Evolutionary conservation across 2,329 filamentous ascomycete genomes (phyloP), one percentile per base, ranked within the genome.

Genomic region (Ophiostoma pallidulum): DNA sequence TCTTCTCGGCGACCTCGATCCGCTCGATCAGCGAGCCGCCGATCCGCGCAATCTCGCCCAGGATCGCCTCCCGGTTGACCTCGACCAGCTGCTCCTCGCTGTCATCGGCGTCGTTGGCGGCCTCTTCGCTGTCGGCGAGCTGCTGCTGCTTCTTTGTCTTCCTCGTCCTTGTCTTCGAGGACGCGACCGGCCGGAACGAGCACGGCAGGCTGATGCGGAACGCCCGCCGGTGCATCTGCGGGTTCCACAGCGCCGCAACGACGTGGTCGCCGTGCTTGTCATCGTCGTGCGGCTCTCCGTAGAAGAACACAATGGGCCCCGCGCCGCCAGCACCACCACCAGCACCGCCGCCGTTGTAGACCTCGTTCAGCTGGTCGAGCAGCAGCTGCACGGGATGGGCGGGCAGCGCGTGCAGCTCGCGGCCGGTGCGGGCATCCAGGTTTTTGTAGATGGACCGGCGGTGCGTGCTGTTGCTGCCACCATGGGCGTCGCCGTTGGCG

Each of bases 291-390:
- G 71, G 62, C 4, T 67, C 71, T 28, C 88, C 82, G 53, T 81
- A 75, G 70, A 97, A 96, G 64, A 96, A 87, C 2, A 96, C 68
- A 29, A 94, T 68, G 3, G 54, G 78, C 76, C 31, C 81, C 75
- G 29, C 41, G 35, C 48, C 38, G 31, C 39, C 45, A 28, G 32
- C 35, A 22, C 31, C 41, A n/a, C 36, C 33, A 16, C 45, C 35
- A 35, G 43, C 45, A 28, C 41, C 41, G 16, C 22, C 29, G 4
- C 75, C 74, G 60, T n/a, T n/a, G n/a, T 89, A 96, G 2, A 79
- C 62, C 4, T 66, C 67, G 53, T 78, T 70, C 12, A 97, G 68
- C 57, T 92, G 86, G 14, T 70, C 65, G 14, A 89, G 64, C 49
- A 91, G 81, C 8, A 79, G 68, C 8, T 69, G 65, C 1, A 80